Evolutionary conservation across 331 rosid genomes (phyloP).

Genomic region (Dryas integrifolia): DNA sequence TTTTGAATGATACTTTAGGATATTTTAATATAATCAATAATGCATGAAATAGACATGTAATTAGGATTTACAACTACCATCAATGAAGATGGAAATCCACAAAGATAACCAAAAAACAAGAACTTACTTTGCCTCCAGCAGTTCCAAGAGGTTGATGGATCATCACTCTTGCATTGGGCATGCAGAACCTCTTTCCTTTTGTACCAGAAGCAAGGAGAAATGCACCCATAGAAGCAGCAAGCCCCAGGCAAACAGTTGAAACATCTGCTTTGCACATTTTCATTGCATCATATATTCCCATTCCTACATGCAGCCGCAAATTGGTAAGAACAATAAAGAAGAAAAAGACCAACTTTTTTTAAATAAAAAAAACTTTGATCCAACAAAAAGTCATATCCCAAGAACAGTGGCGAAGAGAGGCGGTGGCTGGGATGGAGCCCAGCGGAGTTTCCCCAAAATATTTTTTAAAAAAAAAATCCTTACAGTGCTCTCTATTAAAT

Average conservation of each 20-base stretch:
- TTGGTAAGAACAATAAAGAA: constrained; percentile 17
- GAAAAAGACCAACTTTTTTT: constrained; percentile 5
- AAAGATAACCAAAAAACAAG: not conserved
- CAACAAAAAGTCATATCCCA: not conserved
- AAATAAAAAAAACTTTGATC: not conserved
- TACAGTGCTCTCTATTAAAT: not conserved
- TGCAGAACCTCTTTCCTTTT: constrained; percentile 92
- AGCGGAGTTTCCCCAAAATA: not conserved
- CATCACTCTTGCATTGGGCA: constrained; percentile 96
- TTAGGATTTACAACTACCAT: not conserved
- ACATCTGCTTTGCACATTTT: constrained; percentile 92
- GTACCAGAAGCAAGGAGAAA: constrained; percentile 90
- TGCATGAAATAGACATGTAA: constrained; percentile 2
- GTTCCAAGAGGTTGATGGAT: constrained; percentile 92
- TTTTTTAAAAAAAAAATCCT: no score
- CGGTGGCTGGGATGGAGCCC: not conserved
- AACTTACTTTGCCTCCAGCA: constrained; percentile 72
- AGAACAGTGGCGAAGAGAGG: no score
- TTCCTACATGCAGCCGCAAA: constrained; percentile 49
- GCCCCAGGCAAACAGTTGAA: constrained; percentile 89
- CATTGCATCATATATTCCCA: constrained; percentile 98
- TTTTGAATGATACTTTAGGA: no score
- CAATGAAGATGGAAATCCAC: not conserved
- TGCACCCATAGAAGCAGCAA: constrained; percentile 99
- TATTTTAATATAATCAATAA: not conserved